A percentile compares a stretch with the other conserved stretches of the same genome.
phyloP scores from a whole-genome alignment of 116 monocot genomes.

The Zostera marina region DNA sequence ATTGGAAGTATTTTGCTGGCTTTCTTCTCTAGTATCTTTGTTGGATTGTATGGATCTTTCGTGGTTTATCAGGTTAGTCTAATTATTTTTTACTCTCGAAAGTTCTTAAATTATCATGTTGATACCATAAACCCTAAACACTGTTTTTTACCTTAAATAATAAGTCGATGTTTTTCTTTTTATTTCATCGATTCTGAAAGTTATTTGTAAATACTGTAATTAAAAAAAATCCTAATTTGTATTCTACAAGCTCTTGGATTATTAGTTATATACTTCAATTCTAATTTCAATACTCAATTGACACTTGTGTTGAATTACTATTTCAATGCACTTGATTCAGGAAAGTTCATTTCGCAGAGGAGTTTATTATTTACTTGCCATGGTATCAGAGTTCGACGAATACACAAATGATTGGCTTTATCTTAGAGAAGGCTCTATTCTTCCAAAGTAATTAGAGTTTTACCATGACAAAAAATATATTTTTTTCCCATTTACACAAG shows the following conservation, averaged over 20 bases:
- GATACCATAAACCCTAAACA: too few species aligned
- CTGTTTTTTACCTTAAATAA: too few species aligned
- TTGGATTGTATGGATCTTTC: conserved; percentile 74
- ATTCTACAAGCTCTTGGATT: too few species aligned
- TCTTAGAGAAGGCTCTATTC: conserved; percentile 66
- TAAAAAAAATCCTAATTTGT: too few species aligned
- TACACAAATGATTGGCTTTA: conserved; percentile 97
- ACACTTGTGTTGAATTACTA: too few species aligned
- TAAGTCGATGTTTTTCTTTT: too few species aligned
- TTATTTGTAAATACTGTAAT: too few species aligned
- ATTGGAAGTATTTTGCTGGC: conserved; percentile 51
- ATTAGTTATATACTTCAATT: background rate
- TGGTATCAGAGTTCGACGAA: conserved; percentile 85
- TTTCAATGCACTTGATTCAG: background rate
- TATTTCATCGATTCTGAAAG: too few species aligned
- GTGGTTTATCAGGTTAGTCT: conserved; percentile 60
- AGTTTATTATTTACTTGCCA: conserved; percentile 14
- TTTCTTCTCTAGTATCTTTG: conserved; percentile 67
- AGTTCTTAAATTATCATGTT: background rate
- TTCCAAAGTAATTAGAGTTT: conserved; percentile 59
- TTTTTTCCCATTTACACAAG: background rate
- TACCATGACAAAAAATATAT: background rate
- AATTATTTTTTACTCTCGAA: background rate
- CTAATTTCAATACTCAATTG: background rate
- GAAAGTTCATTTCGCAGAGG: conserved; percentile 2